These are phyloP conservation scores for Colletotrichum sp. DNA, from an alignment of 2,329 filamentous ascomycete species.

Conservation along the genomic window DNA sequence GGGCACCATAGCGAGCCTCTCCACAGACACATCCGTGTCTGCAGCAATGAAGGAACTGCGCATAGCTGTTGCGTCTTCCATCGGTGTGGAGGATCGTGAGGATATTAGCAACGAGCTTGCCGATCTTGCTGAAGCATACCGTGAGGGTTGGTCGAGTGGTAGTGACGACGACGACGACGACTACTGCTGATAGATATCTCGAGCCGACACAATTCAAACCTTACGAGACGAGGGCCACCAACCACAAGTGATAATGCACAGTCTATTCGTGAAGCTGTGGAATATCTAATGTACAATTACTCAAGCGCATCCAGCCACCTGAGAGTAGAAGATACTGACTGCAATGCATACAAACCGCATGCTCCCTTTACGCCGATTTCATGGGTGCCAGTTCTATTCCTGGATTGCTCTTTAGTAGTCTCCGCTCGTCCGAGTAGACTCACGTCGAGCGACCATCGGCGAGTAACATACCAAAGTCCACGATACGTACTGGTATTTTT, in stretches of 20 bases:
- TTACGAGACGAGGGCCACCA: not conserved
- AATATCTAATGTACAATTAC: conserved; percentile 5
- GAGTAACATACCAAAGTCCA: conserved; percentile 7
- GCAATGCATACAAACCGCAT: not conserved
- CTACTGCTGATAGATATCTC: not conserved
- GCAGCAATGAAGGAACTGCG: conserved; percentile 71
- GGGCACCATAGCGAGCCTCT: conserved; percentile 65
- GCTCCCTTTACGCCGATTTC: not conserved
- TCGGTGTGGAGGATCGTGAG: conserved; percentile 82
- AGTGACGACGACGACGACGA: conserved; percentile 68
- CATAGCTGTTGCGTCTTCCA: conserved; percentile 64
- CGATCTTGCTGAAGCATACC: conserved; percentile 85
- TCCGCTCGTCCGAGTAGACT: conserved; percentile 1
- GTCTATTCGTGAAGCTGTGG: not conserved
- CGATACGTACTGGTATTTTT: conserved; percentile 3
- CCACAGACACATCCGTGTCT: conserved; percentile 77
- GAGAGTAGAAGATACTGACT: not conserved
- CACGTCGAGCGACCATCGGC: not conserved
- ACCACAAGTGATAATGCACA: not conserved
- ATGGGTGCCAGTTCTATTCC: not conserved
- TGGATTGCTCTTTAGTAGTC: conserved; percentile 18
- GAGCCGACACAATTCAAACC: not conserved
- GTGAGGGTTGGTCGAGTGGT: conserved; percentile 84
- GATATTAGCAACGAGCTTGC: conserved; percentile 80
- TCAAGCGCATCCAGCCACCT: not conserved